Base-by-base conservation (phyloP, 31 red algal species). In the Endocladia muricata region DNA sequence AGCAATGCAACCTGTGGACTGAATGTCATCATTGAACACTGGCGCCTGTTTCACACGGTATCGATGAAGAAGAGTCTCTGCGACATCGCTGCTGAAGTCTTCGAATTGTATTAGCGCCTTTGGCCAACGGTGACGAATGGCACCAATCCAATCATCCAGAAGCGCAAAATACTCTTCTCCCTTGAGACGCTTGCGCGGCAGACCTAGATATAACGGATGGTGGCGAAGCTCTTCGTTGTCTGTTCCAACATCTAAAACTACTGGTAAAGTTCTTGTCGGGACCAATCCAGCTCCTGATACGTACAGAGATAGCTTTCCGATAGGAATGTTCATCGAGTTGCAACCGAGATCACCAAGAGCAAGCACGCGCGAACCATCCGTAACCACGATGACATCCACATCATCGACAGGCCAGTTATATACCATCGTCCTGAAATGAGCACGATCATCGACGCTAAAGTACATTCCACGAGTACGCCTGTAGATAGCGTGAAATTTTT, bases 21-120 rank as follows among this genome's bases (percentile, higher is more conserved):
- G 91, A 61, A 94, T 94, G 76, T 94, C 91, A 70, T 94, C 91
- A 44, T 94, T 94, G 79, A 94, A 94, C 21, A 77, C 62, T 3
- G 67, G 88, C 8, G 67, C 71, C 55, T 69, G 36, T 1, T 28
- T 36, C 9, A 68, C 25, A 1, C 91, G 76, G 26, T 94, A 94
- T 21, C 60, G 72, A 34, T 89, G 72, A 0, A 94, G 73, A 17
- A 94, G 81, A 25, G 71, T 69, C 29, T 67, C 71, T 5, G 91
- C 91, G 0, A 64, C 49, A 22, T 81, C 48, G 68, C 61, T 90
- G 65, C 62, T 59, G 75, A 94, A 94, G 55, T 94, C 91, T 68
- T 94, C 91, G 84, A 94, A 91, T 44, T 94, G 91, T 26, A 94
- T 83, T 34, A 89, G 76, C 23, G 76, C 86, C 39, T 94, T 79